A percentile compares a stretch with the other conserved stretches of the same genome.
Evolutionary conservation across 345 rosid species (phyloP).

Genomic region (Brassica rapa): DNA sequence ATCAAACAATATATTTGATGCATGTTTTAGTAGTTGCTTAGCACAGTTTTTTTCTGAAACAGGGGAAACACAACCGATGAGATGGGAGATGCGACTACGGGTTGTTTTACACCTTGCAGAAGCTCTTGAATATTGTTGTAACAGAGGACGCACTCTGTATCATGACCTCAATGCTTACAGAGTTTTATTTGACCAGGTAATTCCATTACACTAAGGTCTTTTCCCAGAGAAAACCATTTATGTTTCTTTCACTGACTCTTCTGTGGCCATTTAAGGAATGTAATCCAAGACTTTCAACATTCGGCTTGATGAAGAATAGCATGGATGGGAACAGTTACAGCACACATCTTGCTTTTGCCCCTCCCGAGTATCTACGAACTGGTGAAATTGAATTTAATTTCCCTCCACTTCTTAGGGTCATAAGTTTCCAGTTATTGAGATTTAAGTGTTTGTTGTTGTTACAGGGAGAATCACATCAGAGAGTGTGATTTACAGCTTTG

Average conservation of each 20-base stretch:
- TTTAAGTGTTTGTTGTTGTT: conserved; percentile 22
- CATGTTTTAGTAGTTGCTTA: not conserved
- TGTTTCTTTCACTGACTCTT: not conserved
- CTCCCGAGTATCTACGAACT: conserved; percentile 88
- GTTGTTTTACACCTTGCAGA: conserved; percentile 80
- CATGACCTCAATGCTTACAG: conserved; percentile 93
- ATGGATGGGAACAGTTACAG: conserved; percentile 40
- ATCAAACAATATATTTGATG: not conserved
- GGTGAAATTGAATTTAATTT: conserved; percentile 45
- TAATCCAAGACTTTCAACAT: conserved; percentile 47
- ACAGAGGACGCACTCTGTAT: conserved; percentile 70
- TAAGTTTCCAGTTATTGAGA: not conserved
- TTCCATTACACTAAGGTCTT: conserved; percentile 15
- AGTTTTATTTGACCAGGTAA: conserved; percentile 83
- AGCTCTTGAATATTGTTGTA: conserved; percentile 84
- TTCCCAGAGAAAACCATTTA: not conserved
- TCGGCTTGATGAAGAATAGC: conserved; percentile 4
- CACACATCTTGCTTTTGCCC: conserved; percentile 88
- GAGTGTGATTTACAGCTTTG: conserved; percentile 91
- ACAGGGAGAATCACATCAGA: conserved; percentile 84
- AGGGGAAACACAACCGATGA: conserved; percentile 96
- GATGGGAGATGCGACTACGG: conserved; percentile 93
- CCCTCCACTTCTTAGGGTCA: not conserved
- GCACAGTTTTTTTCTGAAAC: conserved; percentile 2
- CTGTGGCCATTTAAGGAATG: conserved; percentile 51